These are phyloP conservation scores for Wallacemonas sp. DNA, from an alignment of 208 protist species.

Conservation along the genomic window DNA sequence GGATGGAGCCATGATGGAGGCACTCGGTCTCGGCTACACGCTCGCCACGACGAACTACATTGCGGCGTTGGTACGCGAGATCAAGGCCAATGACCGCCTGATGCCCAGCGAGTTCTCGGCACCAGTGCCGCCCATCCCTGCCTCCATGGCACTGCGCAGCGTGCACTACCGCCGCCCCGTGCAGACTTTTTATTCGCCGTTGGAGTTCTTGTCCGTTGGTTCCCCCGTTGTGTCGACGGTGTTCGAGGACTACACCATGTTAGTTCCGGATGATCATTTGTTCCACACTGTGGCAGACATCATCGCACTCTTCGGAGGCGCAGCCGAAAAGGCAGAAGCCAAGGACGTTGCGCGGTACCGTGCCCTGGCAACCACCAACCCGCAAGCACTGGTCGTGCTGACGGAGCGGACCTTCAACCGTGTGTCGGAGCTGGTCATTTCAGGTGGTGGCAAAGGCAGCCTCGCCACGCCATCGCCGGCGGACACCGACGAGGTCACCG, in stretches of 20 bases:
- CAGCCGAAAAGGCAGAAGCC: slow-evolving; percentile 16
- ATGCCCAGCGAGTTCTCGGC: slow-evolving; percentile 40
- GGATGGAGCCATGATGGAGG: slow-evolving; percentile 52
- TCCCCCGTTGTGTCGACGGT: slow-evolving; percentile 26
- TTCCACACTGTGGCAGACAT: slow-evolving; percentile 22
- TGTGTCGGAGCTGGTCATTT: slow-evolving; percentile 31
- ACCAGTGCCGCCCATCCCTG: slow-evolving; percentile 33
- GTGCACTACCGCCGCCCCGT: slow-evolving; percentile 52
- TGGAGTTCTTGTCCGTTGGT: slow-evolving; percentile 51
- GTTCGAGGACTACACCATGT: slow-evolving; percentile 38
- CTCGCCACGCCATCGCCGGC: background rate
- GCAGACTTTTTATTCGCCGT: slow-evolving; percentile 47
- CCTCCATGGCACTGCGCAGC: slow-evolving; percentile 31
- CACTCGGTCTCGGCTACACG: slow-evolving; percentile 61
- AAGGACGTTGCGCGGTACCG: slow-evolving; percentile 13
- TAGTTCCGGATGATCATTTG: slow-evolving; percentile 32
- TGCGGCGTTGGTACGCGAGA: slow-evolving; percentile 13
- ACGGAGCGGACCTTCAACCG: slow-evolving; percentile 21
- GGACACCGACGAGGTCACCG: slow-evolving; percentile 11
- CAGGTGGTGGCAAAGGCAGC: slow-evolving; percentile 9
- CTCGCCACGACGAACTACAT: slow-evolving; percentile 64
- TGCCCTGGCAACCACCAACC: slow-evolving; percentile 3
- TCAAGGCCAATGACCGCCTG: slow-evolving; percentile 27
- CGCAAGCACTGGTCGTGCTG: background rate
- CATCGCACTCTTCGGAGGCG: slow-evolving; percentile 34